A percentile compares a stretch with the other conserved stretches of the same genome.
Evolutionary conservation across 441 rosid species (phyloP).

Genomic region (Brassica balearica): DNA sequence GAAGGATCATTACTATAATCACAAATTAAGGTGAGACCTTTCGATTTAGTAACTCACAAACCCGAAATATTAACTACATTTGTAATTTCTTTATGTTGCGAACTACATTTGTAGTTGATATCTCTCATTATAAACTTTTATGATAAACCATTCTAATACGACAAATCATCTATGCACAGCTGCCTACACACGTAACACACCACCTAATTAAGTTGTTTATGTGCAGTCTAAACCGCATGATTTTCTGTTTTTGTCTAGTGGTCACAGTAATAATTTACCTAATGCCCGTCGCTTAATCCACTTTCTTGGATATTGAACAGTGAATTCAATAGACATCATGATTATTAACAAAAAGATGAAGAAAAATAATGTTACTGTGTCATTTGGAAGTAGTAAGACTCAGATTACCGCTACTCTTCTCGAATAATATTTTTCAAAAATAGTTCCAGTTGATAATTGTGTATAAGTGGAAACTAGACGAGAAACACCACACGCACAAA

Average conservation of each 20-base stretch:
- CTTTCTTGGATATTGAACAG: neutral
- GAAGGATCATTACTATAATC: conserved; percentile 11
- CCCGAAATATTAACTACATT: neutral
- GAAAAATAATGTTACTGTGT: neutral
- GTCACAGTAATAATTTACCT: neutral
- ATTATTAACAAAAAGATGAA: neutral
- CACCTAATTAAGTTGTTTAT: neutral
- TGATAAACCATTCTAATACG: neutral
- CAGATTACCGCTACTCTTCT: conserved; percentile 17
- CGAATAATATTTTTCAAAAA: neutral
- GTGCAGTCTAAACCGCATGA: neutral
- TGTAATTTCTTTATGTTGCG: neutral
- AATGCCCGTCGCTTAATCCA: neutral
- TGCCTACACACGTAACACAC: neutral
- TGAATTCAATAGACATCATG: neutral
- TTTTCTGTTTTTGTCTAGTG: neutral
- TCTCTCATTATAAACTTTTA: neutral
- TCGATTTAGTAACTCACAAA: conserved; percentile 3
- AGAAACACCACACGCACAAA: conserved; percentile 40
- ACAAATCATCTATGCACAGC: neutral
- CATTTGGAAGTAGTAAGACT: conserved; percentile 6
- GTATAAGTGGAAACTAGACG: conserved; percentile 45
- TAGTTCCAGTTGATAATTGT: neutral
- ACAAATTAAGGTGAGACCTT: neutral
- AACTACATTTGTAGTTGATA: neutral